These are phyloP conservation scores for Rubia peregrina DNA, from an alignment of 305 asterid species.

Conservation along the genomic window DNA sequence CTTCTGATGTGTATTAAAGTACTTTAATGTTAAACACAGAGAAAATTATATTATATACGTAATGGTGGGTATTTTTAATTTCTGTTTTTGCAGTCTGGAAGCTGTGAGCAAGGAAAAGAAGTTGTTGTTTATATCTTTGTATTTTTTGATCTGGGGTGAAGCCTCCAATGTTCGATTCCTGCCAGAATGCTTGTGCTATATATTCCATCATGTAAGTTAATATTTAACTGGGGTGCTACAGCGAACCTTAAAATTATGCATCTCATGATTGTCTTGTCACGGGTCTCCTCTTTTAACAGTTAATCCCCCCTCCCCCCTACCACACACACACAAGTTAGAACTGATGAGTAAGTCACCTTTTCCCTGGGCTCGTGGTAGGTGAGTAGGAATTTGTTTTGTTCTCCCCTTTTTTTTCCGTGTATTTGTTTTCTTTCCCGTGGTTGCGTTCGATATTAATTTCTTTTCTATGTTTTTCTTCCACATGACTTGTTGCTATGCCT, in stretches of 20 bases:
- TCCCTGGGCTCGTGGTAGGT: too few species aligned
- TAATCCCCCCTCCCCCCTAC: too few species aligned
- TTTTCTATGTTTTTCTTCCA: constrained; percentile 5
- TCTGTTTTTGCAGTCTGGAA: constrained; percentile 57
- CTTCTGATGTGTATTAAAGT: constrained; percentile 1
- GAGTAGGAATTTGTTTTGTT: too few species aligned
- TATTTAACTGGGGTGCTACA: neutral
- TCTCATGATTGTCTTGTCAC: neutral
- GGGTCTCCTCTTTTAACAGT: neutral
- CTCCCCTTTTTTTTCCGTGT: neutral
- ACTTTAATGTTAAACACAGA: neutral
- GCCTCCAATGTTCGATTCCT: constrained; percentile 91
- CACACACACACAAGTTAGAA: too few species aligned
- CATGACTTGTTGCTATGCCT: constrained; percentile 3
- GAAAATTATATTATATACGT: neutral
- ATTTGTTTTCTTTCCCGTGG: neutral
- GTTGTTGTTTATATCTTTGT: constrained; percentile 69
- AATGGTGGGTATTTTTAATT: constrained; percentile 2
- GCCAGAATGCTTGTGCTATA: constrained; percentile 99
- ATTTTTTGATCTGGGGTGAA: constrained; percentile 97
- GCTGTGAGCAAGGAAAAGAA: constrained; percentile 87
- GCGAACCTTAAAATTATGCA: neutral
- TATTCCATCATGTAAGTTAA: constrained; percentile 85
- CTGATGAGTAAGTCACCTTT: too few species aligned
- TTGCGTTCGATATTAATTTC: too few species aligned